These are phyloP conservation scores for Crotalaria pallida DNA, from an alignment of 306 rosid genomes.

Conservation along the genomic window DNA sequence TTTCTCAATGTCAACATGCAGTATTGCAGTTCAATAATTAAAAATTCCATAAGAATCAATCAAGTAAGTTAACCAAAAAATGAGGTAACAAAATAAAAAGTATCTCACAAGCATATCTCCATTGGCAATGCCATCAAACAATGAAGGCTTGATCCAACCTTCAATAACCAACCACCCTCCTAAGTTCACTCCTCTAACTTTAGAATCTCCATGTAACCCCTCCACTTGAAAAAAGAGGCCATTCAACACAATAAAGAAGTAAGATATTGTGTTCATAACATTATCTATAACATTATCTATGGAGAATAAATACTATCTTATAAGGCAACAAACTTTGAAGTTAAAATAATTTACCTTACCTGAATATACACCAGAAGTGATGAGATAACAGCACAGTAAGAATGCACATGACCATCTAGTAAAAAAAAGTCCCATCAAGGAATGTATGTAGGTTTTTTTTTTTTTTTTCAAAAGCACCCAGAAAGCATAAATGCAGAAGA, in stretches of 20 bases:
- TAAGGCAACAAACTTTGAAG: constrained; percentile 16
- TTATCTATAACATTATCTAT: background rate
- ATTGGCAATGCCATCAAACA: constrained; percentile 90
- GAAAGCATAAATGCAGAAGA: constrained; percentile 27
- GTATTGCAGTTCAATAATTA: constrained; percentile 1
- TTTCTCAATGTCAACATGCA: constrained; percentile 9
- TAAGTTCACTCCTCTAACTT: constrained; percentile 84
- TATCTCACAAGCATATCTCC: constrained; percentile 85
- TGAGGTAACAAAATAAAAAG: constrained; percentile 10
- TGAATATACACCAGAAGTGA: constrained; percentile 48
- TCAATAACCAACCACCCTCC: constrained; percentile 96
- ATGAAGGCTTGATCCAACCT: constrained; percentile 97
- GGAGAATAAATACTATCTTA: background rate
- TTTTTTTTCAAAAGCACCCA: constrained; percentile 38
- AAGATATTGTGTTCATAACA: background rate
- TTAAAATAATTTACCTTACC: constrained; percentile 47
- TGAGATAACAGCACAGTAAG: constrained; percentile 46
- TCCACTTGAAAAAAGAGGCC: constrained; percentile 49
- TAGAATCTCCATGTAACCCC: constrained; percentile 56
- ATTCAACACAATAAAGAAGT: constrained; percentile 12
- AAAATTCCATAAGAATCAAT: constrained; percentile 10
- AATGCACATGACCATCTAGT: constrained; percentile 59
- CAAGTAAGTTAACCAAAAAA: background rate
- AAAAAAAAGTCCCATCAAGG: constrained; percentile 65
- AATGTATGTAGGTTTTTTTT: constrained; percentile 39